Percentiles rank a stretch among this genome's conserved stretches.
Evolutionary conservation across 2,329 filamentous ascomycete genomes (phyloP).

Genomic region (Epichloe uncinata): DNA sequence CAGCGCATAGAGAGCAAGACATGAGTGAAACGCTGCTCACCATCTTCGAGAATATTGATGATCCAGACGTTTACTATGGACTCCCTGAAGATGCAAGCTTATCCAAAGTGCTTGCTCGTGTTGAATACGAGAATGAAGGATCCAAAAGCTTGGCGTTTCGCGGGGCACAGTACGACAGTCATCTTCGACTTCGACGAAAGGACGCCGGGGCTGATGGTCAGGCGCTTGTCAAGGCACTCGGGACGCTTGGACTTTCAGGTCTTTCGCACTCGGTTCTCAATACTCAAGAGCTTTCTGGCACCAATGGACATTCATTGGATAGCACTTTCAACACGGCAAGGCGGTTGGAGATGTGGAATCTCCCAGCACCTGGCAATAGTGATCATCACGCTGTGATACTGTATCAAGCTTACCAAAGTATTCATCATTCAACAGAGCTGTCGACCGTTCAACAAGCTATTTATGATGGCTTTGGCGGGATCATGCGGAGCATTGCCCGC

Average conservation of each 20-base stretch:
- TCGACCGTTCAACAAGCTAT: constrained; percentile 41
- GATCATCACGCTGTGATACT: constrained; percentile 53
- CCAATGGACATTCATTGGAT: constrained; percentile 46
- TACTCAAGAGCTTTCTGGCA: constrained; percentile 47
- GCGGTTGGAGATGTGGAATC: constrained; percentile 82
- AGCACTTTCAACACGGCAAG: constrained; percentile 69
- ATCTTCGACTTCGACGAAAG: constrained; percentile 50
- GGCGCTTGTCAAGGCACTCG: constrained; percentile 63
- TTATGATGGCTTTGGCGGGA: constrained; percentile 47
- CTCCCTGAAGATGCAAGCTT: constrained; percentile 67
- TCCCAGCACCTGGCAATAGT: constrained; percentile 55
- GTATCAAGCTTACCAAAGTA: constrained; percentile 69
- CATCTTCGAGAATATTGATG: constrained; percentile 87
- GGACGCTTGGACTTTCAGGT: constrained; percentile 70
- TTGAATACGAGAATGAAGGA: constrained; percentile 84
- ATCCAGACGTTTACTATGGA: constrained; percentile 93
- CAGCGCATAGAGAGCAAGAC: constrained; percentile 36
- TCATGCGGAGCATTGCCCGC: constrained; percentile 43
- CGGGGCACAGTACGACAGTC: constrained; percentile 79
- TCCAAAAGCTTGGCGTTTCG: constrained; percentile 80
- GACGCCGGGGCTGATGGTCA: constrained; percentile 46
- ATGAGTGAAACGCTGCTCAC: constrained; percentile 58
- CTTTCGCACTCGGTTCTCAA: constrained; percentile 70
- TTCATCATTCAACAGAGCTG: constrained; percentile 53
- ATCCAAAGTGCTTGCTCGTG: constrained; percentile 60